A percentile compares a stretch with the other conserved stretches of the same genome.
phyloP scores from a whole-genome alignment of 2,329 filamentous ascomycete species.

The Pezicula neosporulosa region DNA sequence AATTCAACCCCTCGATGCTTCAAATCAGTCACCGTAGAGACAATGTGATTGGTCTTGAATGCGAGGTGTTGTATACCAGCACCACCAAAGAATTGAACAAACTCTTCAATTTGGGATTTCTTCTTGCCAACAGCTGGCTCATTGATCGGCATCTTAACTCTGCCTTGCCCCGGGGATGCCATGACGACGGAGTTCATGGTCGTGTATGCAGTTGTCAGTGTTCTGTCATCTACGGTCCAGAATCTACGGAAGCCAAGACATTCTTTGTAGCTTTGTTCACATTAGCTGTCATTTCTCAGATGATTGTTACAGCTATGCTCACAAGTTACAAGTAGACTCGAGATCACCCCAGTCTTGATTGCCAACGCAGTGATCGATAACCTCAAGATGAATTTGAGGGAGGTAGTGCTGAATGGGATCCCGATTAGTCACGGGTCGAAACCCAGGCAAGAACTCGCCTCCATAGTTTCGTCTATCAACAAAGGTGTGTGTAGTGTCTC shows the following conservation, averaged over 20 bases:
- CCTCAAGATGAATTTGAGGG: slow-evolving; percentile 61
- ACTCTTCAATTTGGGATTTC: slow-evolving; percentile 89
- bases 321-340: slow-evolving; percentile 52
- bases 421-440: slow-evolving; percentile 46
- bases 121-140: slow-evolving; percentile 85
- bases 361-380: slow-evolving; percentile 90
- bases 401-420: slow-evolving; percentile 33
- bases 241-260: slow-evolving; percentile 89
- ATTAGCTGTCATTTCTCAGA: too few relatives aligned
- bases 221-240: slow-evolving; percentile 89
- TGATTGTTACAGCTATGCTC: background rate
- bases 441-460: slow-evolving; percentile 79
- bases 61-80: slow-evolving; percentile 90
- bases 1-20: slow-evolving; percentile 83
- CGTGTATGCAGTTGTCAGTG: slow-evolving; percentile 87
- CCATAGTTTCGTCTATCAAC: slow-evolving; percentile 67
- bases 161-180: slow-evolving; percentile 73
- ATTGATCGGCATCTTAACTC: slow-evolving; percentile 97
- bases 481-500: slow-evolving; percentile 87
- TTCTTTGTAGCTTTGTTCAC: slow-evolving; percentile 61
- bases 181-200: slow-evolving; percentile 85
- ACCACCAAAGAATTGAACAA: slow-evolving; percentile 81
- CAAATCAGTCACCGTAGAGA: slow-evolving; percentile 69
- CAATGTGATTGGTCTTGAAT: slow-evolving; percentile 74
- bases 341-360: slow-evolving; percentile 94